Base-by-base conservation (phyloP, 2,329 filamentous ascomycete genomes). In the Trichoderma harzianum region DNA sequence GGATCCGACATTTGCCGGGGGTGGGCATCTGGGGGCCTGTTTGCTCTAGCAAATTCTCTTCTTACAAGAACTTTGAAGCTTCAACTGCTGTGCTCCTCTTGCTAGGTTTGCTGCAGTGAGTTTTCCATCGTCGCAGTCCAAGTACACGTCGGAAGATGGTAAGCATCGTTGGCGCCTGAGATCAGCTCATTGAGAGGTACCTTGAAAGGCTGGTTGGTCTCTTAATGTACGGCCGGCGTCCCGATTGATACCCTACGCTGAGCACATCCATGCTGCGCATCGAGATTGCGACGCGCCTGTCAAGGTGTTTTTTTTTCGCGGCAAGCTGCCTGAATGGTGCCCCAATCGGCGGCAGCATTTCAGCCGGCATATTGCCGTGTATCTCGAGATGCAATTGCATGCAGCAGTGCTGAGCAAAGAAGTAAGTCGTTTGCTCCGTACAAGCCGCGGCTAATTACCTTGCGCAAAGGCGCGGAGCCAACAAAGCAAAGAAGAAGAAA, bases 1-100 rank as follows among this genome's bases (percentile, higher is more conserved):
- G 51, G 61, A 67, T 28, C 64, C 64, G 64, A 43, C 26, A 57
- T 67, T 43, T 67, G 53, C 64, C 64, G 51, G 34, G 64, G 51
- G 28, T n/a, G 24, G 64, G 26, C 28, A n/a, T 28, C 34, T n/a
- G 26, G 39, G 36, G 39, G 55, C 10, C 51, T 67, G 64, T 39
- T 43, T 67, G 53, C 24, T 34, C 32, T 34, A 39, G 28, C 28
- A 39, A 24, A 30, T 26, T 53, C 32, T 55, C 10, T 24, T 34
- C 47, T 26, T 53, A 8, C 26, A 18, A 58, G 28, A n/a, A n/a
- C 57, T 28, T 18, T 28, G 55, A 18, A 18, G 8, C 55, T 18
- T 58, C 55, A 18, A 14, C 55, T 24, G 47, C 47, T 14, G 21
- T 53, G 47, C n/a, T 53, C 47, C 21, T 53, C 21, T 7, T 14